A percentile compares a stretch with the other conserved stretches of the same genome.
These are phyloP conservation scores for Leersia perrieri DNA, from an alignment of 176 grass and related monocot genomes.

Conservation along the genomic window DNA sequence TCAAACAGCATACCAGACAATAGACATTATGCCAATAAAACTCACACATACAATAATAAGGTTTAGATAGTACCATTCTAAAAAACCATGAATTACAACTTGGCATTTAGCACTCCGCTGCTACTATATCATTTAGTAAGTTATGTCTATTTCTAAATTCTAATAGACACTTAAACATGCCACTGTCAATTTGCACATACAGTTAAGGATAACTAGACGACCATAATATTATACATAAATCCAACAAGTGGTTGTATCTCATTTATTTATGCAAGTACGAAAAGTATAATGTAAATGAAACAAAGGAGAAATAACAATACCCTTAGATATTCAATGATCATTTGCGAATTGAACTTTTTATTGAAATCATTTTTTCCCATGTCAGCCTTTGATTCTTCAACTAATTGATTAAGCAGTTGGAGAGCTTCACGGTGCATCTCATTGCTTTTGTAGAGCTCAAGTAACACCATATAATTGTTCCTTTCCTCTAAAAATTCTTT, in stretches of 20 bases:
- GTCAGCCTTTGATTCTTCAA: constrained; percentile 79
- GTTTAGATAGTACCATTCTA: background rate
- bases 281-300: background rate
- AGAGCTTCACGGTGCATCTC: constrained; percentile 93
- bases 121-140: background rate
- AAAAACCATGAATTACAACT: background rate
- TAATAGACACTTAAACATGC: background rate
- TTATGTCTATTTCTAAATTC: background rate
- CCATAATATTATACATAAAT: constrained; percentile 10
- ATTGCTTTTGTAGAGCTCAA: constrained; percentile 89
- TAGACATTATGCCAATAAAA: constrained; percentile 13
- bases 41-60: constrained; percentile 15
- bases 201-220: constrained; percentile 16
- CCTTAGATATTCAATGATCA: constrained; percentile 96
- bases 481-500: constrained; percentile 87
- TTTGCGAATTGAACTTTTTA: constrained; percentile 75
- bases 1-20: constrained; percentile 17
- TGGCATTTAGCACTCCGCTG: background rate
- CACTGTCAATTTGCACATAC: background rate
- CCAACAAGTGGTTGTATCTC: background rate
- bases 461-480: constrained; percentile 70
- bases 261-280: background rate
- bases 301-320: constrained; percentile 40
- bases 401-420: constrained; percentile 82
- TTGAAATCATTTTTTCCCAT: constrained; percentile 43